A percentile compares a stretch with the other conserved stretches of the same genome.
These are phyloP conservation scores for Phytopythium montanum DNA, from an alignment of 352 stramenopile species.

Conservation along the genomic window DNA sequence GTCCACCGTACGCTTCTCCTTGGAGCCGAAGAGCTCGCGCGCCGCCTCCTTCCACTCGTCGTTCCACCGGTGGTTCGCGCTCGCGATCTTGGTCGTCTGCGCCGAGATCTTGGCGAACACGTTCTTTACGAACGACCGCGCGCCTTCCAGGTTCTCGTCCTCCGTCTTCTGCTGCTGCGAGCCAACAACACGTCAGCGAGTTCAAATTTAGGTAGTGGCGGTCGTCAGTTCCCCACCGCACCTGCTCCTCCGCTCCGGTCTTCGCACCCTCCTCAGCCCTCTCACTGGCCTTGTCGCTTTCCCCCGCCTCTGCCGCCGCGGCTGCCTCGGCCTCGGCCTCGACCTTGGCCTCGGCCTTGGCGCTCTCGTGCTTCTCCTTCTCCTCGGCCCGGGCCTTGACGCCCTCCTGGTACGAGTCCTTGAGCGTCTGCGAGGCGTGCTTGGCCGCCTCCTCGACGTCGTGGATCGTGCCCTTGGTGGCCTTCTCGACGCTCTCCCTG, in stretches of 20 bases:
- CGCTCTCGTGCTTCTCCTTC: slow-evolving; percentile 7
- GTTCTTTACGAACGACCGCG: slow-evolving; percentile 53
- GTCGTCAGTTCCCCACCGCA: neutral
- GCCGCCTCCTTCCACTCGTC: slow-evolving; percentile 71
- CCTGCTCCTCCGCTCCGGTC: slow-evolving; percentile 15
- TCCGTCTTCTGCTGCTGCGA: slow-evolving; percentile 22
- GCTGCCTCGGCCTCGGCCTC: neutral
- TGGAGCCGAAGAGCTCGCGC: slow-evolving; percentile 75
- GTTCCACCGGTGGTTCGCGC: slow-evolving; percentile 43
- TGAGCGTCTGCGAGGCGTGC: slow-evolving; percentile 62
- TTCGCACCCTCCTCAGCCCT: slow-evolving; percentile 1
- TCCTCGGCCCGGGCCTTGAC: slow-evolving; percentile 20
- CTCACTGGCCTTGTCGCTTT: slow-evolving; percentile 12
- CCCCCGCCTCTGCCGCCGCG: slow-evolving; percentile 9
- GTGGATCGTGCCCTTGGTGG: slow-evolving; percentile 19
- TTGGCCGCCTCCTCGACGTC: slow-evolving; percentile 42
- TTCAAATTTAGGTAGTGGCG: neutral
- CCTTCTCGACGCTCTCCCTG: slow-evolving; percentile 56
- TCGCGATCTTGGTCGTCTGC: slow-evolving; percentile 62
- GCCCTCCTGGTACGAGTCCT: slow-evolving; percentile 42
- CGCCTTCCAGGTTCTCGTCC: slow-evolving; percentile 28
- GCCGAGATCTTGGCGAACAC: slow-evolving; percentile 44
- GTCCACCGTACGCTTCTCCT: slow-evolving; percentile 69
- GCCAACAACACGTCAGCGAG: neutral
- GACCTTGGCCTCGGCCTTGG: slow-evolving; percentile 10